Conservation (phyloP, 768 basidiomycete genomes). For the Boletus eberwhitei region DNA sequence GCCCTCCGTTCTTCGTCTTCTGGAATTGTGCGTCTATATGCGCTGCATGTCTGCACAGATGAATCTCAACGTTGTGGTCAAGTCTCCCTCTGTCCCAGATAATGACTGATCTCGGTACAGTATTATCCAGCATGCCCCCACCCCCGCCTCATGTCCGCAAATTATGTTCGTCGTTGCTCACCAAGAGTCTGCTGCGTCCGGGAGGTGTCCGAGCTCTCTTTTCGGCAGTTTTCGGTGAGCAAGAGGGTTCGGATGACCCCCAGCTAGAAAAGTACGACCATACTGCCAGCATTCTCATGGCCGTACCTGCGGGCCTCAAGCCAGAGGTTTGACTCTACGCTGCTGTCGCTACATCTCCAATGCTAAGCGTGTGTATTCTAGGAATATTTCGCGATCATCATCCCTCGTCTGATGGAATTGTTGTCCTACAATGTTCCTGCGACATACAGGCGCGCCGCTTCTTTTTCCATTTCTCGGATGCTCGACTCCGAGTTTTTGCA, state of each 20-base stretch:
- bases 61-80: conserved; percentile 12
- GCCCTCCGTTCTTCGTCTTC: conserved; percentile 50
- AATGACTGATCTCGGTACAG: conserved; percentile 59
- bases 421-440: conserved; percentile 36
- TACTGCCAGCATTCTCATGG: conserved; percentile 57
- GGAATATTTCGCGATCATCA: conserved; percentile 58
- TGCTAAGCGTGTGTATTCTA: conserved; percentile 25
- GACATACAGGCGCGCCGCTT: conserved; percentile 56
- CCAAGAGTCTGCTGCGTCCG: conserved; percentile 65
- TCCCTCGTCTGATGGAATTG: conserved; percentile 54
- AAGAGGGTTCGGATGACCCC: conserved; percentile 48
- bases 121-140: conserved; percentile 45
- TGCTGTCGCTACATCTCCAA: background rate
- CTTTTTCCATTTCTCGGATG: conserved; percentile 68
- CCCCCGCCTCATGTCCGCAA: conserved; percentile 53
- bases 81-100: conserved; percentile 63
- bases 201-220: conserved; percentile 70
- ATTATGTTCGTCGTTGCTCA: conserved; percentile 60
- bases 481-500: conserved; percentile 38
- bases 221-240: conserved; percentile 65
- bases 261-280: conserved; percentile 72
- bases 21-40: conserved; percentile 54
- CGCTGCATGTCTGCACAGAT: conserved; percentile 8
- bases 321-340: conserved; percentile 44
- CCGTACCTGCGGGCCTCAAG: conserved; percentile 56